Percentiles rank a stretch among this genome's conserved stretches.
Evolutionary conservation across 2,329 filamentous ascomycete species (phyloP).

Genomic region (Purpureocillium takamizusanense): DNA sequence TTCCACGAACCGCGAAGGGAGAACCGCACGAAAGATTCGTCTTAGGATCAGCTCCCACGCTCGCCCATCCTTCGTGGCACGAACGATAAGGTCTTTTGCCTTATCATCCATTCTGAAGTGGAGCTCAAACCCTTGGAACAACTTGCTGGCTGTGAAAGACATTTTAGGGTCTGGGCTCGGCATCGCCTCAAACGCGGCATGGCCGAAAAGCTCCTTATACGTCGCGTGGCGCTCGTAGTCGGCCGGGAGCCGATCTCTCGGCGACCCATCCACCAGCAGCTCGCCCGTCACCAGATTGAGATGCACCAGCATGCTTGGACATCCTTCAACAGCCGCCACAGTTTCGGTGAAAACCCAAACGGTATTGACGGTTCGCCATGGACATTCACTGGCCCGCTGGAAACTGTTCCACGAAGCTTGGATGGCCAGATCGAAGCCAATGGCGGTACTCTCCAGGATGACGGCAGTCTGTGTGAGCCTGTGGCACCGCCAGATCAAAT

Average conservation of each 20-base stretch:
- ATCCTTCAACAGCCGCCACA: not conserved
- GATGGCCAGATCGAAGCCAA: not conserved
- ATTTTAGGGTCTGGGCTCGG: slow-evolving; percentile 27
- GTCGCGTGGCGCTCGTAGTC: slow-evolving; percentile 29
- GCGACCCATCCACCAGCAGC: slow-evolving; percentile 42
- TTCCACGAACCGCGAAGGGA: slow-evolving; percentile 29
- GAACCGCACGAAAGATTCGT: slow-evolving; percentile 12
- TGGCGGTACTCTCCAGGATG: not conserved
- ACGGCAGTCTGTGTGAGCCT: not conserved
- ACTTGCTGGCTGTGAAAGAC: slow-evolving; percentile 26
- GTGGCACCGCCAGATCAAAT: not conserved
- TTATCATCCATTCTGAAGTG: slow-evolving; percentile 23
- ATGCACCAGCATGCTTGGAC: slow-evolving; percentile 21
- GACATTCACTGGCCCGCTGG: not conserved
- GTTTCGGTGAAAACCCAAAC: not conserved
- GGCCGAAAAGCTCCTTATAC: slow-evolving; percentile 36
- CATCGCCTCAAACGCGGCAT: slow-evolving; percentile 30
- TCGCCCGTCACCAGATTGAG: slow-evolving; percentile 42
- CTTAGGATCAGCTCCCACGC: slow-evolving; percentile 22
- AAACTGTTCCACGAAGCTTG: not conserved
- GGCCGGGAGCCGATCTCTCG: slow-evolving; percentile 35
- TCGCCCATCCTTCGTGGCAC: slow-evolving; percentile 6
- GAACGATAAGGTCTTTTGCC: slow-evolving; percentile 19
- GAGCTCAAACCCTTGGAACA: slow-evolving; percentile 20
- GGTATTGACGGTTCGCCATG: not conserved